Evolutionary conservation across 306 rosid genomes (phyloP).

Genomic region (Sesbania bispinosa): DNA sequence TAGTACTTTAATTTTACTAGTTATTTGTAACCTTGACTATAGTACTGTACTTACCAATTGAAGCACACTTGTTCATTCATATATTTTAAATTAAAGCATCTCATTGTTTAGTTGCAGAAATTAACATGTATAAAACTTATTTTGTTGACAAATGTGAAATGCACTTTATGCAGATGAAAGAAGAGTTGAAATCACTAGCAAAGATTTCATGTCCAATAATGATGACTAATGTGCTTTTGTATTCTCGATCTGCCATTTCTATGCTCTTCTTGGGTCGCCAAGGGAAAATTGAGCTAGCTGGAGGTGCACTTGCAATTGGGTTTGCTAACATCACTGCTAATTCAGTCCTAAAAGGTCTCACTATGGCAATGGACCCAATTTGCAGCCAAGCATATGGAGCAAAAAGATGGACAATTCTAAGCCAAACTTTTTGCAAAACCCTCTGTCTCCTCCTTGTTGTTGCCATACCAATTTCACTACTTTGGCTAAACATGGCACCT

Average conservation of each 20-base stretch:
- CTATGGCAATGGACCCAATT: slow-evolving; percentile 83
- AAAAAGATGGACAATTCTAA: slow-evolving; percentile 59
- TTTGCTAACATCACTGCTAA: slow-evolving; percentile 70
- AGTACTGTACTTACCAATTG: too few relatives aligned
- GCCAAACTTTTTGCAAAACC: slow-evolving; percentile 66
- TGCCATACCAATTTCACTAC: slow-evolving; percentile 49
- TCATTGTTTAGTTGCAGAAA: too few relatives aligned
- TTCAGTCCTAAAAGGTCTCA: slow-evolving; percentile 63
- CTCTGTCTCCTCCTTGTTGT: slow-evolving; percentile 59
- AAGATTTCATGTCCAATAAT: slow-evolving; percentile 63
- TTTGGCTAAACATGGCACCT: slow-evolving; percentile 65
- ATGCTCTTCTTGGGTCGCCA: slow-evolving; percentile 80
- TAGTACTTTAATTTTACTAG: too few relatives aligned
- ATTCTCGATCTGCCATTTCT: slow-evolving; percentile 66
- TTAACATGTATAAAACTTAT: background rate
- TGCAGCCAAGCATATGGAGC: slow-evolving; percentile 94
- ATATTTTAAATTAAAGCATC: too few relatives aligned
- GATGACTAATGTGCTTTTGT: slow-evolving; percentile 55
- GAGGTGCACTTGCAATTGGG: slow-evolving; percentile 75
- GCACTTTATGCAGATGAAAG: slow-evolving; percentile 49
- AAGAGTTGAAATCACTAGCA: slow-evolving; percentile 56
- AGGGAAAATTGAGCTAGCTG: slow-evolving; percentile 77
- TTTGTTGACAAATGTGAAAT: background rate
- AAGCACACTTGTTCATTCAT: too few relatives aligned
- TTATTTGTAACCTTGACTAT: too few relatives aligned